Base-by-base conservation (phyloP, 2,329 filamentous ascomycete genomes). In the Tetracladium maxilliforme region DNA sequence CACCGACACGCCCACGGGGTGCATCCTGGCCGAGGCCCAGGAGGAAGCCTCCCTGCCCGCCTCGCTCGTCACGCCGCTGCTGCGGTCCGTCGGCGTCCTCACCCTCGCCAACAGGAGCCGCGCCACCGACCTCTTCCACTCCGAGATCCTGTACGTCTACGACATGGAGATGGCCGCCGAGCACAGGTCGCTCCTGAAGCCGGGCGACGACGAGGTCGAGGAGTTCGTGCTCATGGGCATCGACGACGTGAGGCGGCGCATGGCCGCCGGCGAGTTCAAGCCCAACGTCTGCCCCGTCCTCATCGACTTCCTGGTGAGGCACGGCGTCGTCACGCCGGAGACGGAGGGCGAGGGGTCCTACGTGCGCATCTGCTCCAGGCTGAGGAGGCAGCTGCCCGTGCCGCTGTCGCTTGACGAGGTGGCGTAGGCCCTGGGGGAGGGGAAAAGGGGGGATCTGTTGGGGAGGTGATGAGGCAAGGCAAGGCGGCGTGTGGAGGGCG, bases 261-360 rank as follows among this genome's bases (percentile, higher is more conserved):
- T 92, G 55, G 49, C 58, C 11, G 56, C 55, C 10, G 71, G 71
- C 4, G 70, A 82, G 44, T 92, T 92, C 54, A 92, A 92, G 57
- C 76, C 83, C 0, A 90, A 92, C 40, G 83, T 81, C 38, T 73
- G 77, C 14, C 44, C 77, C 16, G 73, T 87, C 23, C 57, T 87
- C 53, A 58, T 90, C 23, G 82, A 92, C 41, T 92, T 92, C 46
- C 70, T 92, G 38, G 54, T 92, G 22, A 54, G 83, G 14, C 81
- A 84, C 46, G 79, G 79, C 0, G 56, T 82, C 24, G 42, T 92
- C 30, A 86, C 71, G 2, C 50, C 64, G 1, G 79, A 82, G 42
- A 75, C 70, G 29, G 81, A 92, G 51, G n/a, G n/a, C n/a, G n/a
- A n/a, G n/a, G n/a, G n/a, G n/a, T n/a, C n/a, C n/a, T n/a, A n/a